A percentile compares a stretch with the other conserved stretches of the same genome.
These are phyloP conservation scores for Colletotrichum graminicola DNA, from an alignment of 2,329 filamentous ascomycete genomes.

Conservation along the genomic window DNA sequence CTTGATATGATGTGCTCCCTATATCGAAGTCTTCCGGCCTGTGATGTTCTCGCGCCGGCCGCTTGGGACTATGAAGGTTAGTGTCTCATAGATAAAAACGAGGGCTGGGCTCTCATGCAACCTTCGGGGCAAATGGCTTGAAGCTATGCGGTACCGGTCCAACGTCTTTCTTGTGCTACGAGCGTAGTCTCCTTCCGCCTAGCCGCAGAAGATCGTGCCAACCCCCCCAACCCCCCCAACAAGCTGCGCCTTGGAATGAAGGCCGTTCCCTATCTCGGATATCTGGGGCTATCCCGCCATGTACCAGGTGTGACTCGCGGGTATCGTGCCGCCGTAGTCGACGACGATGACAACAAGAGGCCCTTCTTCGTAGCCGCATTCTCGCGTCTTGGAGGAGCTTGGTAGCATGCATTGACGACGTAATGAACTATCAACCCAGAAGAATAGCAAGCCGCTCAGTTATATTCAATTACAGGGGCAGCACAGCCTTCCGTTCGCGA, in stretches of 20 bases:
- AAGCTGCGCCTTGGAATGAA: neutral
- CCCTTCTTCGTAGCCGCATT: neutral
- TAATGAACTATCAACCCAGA: neutral
- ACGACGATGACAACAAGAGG: neutral
- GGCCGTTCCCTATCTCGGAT: neutral
- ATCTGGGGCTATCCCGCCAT: neutral
- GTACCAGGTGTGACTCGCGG: neutral
- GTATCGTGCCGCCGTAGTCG: neutral
- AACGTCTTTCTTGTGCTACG: neutral
- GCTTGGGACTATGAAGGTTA: too few species aligned
- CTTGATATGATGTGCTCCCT: neutral
- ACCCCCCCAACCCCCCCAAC: too few species aligned
- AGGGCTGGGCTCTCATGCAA: neutral
- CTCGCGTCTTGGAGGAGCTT: neutral
- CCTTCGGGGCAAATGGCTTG: neutral
- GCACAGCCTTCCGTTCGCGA: neutral
- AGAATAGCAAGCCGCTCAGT: too few species aligned
- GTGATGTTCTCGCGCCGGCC: neutral
- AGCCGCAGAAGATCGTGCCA: too few species aligned
- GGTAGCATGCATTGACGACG: neutral
- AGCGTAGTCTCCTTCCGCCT: neutral
- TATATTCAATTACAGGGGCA: neutral
- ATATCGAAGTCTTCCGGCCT: neutral
- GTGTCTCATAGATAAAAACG: neutral
- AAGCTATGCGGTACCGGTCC: neutral